Base-by-base conservation (phyloP, 2,329 filamentous ascomycete genomes). In the Thelonectria olida region DNA sequence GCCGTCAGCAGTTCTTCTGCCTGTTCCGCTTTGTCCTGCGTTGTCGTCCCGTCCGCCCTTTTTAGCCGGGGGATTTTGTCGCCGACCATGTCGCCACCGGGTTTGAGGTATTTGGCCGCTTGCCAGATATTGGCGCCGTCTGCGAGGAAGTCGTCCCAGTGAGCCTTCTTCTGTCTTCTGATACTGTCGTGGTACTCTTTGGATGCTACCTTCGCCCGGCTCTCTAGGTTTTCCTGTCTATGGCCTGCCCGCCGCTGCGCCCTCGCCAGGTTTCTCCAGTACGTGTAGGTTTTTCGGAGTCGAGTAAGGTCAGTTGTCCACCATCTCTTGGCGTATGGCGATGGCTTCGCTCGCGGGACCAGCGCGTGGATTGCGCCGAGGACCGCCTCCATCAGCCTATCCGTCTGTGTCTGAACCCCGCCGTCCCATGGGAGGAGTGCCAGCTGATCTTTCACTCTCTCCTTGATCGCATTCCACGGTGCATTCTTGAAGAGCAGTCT, bases 401-500 rank as follows among this genome's bases (percentile, higher is more conserved):
- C 42, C 17, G 42, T 47, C 23, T 47, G 42, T 27, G 42, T n/a
- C 42, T 47, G 23, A 15, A 47, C 42, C 7, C 23, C 42, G 42
- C 23, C 42, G 8, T 47, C 42, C 42, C 42, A 47, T n/a, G 42
- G 23, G 7, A 47, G 20, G 8, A 12, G 13, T n/a, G 7, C 22
- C 15, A 47, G 42, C 15, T 47, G 7, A 4, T 27, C n/a, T 1
- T 15, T 7, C 8, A 62, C 48, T 10, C 47, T 62, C 5, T 39
- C 59, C 31, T 45, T 57, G 36, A 64, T 57, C 15, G 12, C 47
- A 0, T 36, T 49, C 55, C 23, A 60, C 2, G 51, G 64, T 39
- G 69, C 67, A 48, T 74, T 77, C 64, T 65, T 76, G 17, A 68
- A 62, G 2, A 69, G 64, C 12, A 69, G 63, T 48, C 59, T 55